Evolutionary conservation across 805 yeast species (phyloP), one percentile per base, ranked within the genome.

Genomic region (Ogataea naganishii): DNA sequence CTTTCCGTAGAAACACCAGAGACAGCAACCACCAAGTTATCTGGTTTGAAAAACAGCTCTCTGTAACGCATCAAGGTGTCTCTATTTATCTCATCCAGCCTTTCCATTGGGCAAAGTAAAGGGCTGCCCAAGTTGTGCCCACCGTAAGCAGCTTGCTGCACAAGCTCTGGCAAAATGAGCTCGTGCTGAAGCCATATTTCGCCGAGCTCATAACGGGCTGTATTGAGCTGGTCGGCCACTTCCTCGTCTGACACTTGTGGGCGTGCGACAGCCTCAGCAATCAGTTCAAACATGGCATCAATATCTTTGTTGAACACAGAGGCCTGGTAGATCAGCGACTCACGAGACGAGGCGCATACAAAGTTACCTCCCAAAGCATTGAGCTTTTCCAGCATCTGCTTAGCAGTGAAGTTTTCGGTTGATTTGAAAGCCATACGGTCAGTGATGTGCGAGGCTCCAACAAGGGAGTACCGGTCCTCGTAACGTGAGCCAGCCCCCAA

Each of bases 341-440:
- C 98, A 47, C 98, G 69, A 6, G 94, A 82, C 0, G 95, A 80
- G 1, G 94, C 80, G 48, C 95, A 82, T 75, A 84, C 88, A 56
- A 81, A 86, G 53, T 86, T 89, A 10, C 97, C 98, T 28, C 98
- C 98, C 34, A 92, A 56, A 21, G 72, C 64, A 34, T 85, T 86
- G 38, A 92, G 61, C 14, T 68, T 69, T 39, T 80, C 80, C 40
- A 82, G 66, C 84, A 92, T 82, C 30, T 79, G 69, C 24, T 66
- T 58, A 3, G 84, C 88, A 2, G 71, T 44, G 34, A 66, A 61
- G 32, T 69, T 61, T 20, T 64, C 53, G 0, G 89, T 80, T 5
- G 84, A 73, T 47, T 77, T 77, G 66, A 76, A 92, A 1, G 97
- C 89, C 49, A 92, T 56, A 35, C 96, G 68, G 51, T 89, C 97